phyloP scores from a whole-genome alignment of 75 land plant genomes.

The Pseudotsuga menziesii region DNA sequence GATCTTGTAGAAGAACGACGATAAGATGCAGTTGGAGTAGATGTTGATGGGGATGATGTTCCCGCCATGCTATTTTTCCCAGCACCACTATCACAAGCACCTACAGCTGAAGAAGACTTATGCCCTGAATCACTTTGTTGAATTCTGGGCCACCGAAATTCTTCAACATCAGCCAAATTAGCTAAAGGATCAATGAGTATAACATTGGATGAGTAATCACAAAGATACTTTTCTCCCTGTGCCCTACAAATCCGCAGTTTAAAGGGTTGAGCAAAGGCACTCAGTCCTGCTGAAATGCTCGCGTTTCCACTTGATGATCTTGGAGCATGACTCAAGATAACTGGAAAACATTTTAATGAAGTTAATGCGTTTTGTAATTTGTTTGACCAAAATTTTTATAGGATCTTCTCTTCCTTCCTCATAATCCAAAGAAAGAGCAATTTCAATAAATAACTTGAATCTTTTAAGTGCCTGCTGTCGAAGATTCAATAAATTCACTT shows the following conservation, averaged over 20 bases:
- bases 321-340: too few species aligned
- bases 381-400: constrained; percentile 28
- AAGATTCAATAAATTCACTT: too few species aligned
- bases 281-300: too few species aligned
- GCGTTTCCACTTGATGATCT: too few species aligned
- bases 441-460: too few species aligned
- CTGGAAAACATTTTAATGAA: constrained; percentile 61
- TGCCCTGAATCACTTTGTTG: not conserved
- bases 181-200: constrained; percentile 47
- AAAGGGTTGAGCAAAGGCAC: constrained; percentile 37
- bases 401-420: constrained; percentile 25
- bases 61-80: constrained; percentile 42
- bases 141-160: constrained; percentile 55
- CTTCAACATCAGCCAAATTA: constrained; percentile 46
- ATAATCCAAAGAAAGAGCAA: not conserved
- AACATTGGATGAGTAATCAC: constrained; percentile 35
- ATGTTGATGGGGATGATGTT: constrained; percentile 33
- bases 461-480: too few species aligned
- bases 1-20: constrained; percentile 87
- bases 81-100: too few species aligned
- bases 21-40: constrained; percentile 35
- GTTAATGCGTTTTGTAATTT: too few species aligned
- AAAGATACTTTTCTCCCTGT: constrained; percentile 34
- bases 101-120: too few species aligned
- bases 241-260: constrained; percentile 48